Evolutionary conservation across 2,329 filamentous ascomycete species (phyloP).

Genomic region (Cordyceps tenuipes): DNA sequence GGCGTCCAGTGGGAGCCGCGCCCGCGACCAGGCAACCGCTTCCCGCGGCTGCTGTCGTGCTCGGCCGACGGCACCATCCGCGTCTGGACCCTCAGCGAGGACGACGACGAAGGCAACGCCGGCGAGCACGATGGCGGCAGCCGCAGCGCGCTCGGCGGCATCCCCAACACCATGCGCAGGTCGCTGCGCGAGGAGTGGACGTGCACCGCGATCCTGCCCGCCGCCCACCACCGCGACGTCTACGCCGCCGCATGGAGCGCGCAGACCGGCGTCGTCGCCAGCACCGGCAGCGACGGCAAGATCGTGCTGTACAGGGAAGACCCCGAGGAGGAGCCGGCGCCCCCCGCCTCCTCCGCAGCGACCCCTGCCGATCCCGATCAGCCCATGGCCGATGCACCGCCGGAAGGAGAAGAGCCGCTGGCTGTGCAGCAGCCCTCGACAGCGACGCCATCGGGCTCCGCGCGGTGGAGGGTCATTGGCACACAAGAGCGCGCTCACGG

Average conservation of each 20-base stretch:
- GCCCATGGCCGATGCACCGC: constrained; percentile 19
- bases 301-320: constrained; percentile 71
- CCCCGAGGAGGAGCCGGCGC: constrained; percentile 7
- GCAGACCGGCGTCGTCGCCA: constrained; percentile 69
- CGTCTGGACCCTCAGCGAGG: constrained; percentile 63
- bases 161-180: constrained; percentile 85
- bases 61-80: constrained; percentile 76
- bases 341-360: constrained; percentile 13
- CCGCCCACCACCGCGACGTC: constrained; percentile 68
- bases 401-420: neutral
- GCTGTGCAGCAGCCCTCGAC: neutral
- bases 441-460: constrained; percentile 19
- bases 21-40: constrained; percentile 29
- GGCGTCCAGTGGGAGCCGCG: constrained; percentile 62
- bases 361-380: constrained; percentile 16
- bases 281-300: constrained; percentile 77
- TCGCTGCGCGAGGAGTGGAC: constrained; percentile 75
- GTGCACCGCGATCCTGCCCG: constrained; percentile 67
- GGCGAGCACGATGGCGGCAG: constrained; percentile 21
- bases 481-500: constrained; percentile 71
- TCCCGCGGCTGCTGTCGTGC: constrained; percentile 66
- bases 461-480: constrained; percentile 64
- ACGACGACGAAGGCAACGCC: constrained; percentile 30
- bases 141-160: constrained; percentile 41
- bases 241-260: constrained; percentile 83